phyloP scores from a whole-genome alignment of 176 grass and related monocot genomes.

The Rhynchospora pubera region DNA sequence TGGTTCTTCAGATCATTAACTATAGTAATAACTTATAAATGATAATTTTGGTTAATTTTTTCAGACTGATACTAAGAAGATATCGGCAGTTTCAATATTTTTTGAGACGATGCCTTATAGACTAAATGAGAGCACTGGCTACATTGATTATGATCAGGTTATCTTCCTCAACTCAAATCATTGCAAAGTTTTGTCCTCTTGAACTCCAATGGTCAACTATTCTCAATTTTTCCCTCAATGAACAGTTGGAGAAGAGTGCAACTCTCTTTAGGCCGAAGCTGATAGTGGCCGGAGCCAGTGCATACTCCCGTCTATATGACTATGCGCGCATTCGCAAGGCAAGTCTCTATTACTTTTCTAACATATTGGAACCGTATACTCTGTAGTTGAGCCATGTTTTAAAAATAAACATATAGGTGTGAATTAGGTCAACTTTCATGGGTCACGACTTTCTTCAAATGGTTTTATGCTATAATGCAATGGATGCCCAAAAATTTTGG shows the following conservation, averaged over 20 bases:
- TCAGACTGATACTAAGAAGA: constrained; percentile 99
- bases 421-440: not conserved
- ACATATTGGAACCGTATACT: not conserved
- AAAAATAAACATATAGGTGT: not conserved
- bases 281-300: constrained; percentile 96
- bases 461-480: not conserved
- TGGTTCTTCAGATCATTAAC: not conserved
- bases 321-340: constrained; percentile 82
- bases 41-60: constrained; percentile 21
- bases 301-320: constrained; percentile 94
- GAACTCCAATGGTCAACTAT: not conserved
- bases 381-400: not conserved
- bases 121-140: constrained; percentile 94
- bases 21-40: not conserved
- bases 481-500: not conserved
- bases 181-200: constrained; percentile 1
- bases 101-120: constrained; percentile 99
- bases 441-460: not conserved
- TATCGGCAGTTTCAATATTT: constrained; percentile 95
- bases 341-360: too few species aligned
- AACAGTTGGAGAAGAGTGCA: constrained; percentile 77
- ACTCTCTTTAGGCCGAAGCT: constrained; percentile 90
- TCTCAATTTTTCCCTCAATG: constrained; percentile 10
- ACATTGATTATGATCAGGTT: constrained; percentile 99
- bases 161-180: constrained; percentile 1